Conservation (phyloP, 164 flowering plant genomes). For the Sextonia rubra region DNA sequence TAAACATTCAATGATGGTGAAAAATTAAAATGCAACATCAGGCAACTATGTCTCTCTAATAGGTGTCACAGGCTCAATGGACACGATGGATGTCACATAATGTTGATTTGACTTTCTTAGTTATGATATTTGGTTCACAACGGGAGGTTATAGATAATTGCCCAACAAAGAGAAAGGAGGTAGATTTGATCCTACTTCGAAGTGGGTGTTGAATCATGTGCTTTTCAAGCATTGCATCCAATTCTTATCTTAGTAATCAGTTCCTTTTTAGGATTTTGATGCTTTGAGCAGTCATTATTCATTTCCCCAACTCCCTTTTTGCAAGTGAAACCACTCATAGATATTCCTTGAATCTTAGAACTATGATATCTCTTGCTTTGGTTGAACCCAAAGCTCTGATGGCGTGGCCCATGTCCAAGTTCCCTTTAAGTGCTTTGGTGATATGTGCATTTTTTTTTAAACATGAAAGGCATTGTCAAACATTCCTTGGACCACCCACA, state of each 20-base stretch:
- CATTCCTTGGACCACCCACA: slow-evolving; percentile 28
- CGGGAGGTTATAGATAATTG: background rate
- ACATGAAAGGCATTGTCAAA: slow-evolving; percentile 17
- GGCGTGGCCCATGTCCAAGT: slow-evolving; percentile 8
- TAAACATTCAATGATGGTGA: too few relatives aligned
- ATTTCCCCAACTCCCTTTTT: background rate
- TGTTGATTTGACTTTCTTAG: background rate
- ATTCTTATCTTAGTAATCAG: slow-evolving; percentile 8
- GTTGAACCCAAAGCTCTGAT: slow-evolving; percentile 15
- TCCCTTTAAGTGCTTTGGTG: slow-evolving; percentile 10
- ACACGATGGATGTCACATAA: background rate
- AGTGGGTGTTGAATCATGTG: background rate
- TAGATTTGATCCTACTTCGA: background rate
- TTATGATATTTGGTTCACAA: background rate
- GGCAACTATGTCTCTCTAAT: too few relatives aligned
- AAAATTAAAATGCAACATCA: too few relatives aligned
- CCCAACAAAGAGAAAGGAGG: background rate
- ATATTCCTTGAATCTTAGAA: slow-evolving; percentile 23
- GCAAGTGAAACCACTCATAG: slow-evolving; percentile 3
- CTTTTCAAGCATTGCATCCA: slow-evolving; percentile 13
- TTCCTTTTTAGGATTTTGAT: slow-evolving; percentile 13
- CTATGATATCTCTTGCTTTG: slow-evolving; percentile 17
- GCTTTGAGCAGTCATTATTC: slow-evolving; percentile 7
- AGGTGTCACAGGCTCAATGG: background rate
- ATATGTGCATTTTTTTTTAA: slow-evolving; percentile 8